A percentile compares a stretch with the other conserved stretches of the same genome.
These are phyloP conservation scores for Coprinopsis strossmayeri DNA, from an alignment of 768 basidiomycete genomes.

Conservation along the genomic window DNA sequence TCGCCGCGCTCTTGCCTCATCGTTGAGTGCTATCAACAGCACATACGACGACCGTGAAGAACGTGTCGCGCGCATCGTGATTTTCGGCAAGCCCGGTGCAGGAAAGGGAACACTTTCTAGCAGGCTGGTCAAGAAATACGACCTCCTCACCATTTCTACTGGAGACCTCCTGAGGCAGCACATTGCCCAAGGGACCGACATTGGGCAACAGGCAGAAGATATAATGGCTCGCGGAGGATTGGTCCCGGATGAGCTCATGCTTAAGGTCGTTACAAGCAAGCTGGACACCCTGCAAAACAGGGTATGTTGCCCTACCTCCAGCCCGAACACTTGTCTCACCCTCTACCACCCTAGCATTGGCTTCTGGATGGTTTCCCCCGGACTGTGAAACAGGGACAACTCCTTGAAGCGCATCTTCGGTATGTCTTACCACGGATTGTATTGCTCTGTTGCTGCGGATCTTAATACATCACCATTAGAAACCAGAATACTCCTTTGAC, in stretches of 20 bases:
- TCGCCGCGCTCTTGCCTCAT: conserved; percentile 44
- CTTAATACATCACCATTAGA: conserved; percentile 27
- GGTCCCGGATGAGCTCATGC: conserved; percentile 73
- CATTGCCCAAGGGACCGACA: conserved; percentile 65
- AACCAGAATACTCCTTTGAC: conserved; percentile 61
- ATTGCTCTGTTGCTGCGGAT: not conserved
- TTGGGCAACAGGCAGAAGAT: conserved; percentile 69
- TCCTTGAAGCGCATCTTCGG: conserved; percentile 74
- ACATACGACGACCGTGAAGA: conserved; percentile 32
- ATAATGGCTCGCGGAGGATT: conserved; percentile 77
- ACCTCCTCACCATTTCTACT: conserved; percentile 70
- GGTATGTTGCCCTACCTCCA: conserved; percentile 29
- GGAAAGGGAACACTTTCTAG: conserved; percentile 82
- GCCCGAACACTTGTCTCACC: not conserved
- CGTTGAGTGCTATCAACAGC: conserved; percentile 36
- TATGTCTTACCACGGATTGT: conserved; percentile 24
- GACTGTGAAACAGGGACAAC: conserved; percentile 75
- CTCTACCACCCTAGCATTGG: conserved; percentile 57
- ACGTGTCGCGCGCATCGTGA: conserved; percentile 53
- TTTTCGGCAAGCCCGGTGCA: conserved; percentile 79
- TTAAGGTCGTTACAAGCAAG: conserved; percentile 68
- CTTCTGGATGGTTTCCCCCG: conserved; percentile 91
- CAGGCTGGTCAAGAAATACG: conserved; percentile 73
- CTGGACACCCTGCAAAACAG: conserved; percentile 60
- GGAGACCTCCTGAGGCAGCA: conserved; percentile 85